These are phyloP conservation scores for Tinospora cordifolia DNA, from an alignment of 164 flowering plant species.

Conservation along the genomic window DNA sequence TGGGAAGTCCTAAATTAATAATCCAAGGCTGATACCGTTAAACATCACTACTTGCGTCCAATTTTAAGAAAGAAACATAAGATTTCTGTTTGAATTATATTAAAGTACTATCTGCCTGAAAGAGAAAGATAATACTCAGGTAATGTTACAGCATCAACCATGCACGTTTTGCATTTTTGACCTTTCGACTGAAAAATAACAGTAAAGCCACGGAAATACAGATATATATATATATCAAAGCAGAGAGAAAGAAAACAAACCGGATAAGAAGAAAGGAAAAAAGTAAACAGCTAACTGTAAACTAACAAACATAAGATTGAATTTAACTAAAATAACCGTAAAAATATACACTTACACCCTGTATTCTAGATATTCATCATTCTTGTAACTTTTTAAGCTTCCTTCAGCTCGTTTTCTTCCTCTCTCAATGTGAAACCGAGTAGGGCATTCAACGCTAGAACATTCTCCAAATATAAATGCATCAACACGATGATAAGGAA, in stretches of 20 bases:
- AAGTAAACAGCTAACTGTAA: too few species aligned
- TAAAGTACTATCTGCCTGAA: background rate
- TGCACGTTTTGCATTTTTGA: background rate
- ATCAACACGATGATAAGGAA: constrained; percentile 78
- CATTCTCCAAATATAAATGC: constrained; percentile 85
- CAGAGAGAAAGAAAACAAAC: too few species aligned
- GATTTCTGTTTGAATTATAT: background rate
- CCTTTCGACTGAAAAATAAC: background rate
- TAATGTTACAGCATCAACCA: background rate
- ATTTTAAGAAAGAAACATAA: background rate
- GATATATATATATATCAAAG: too few species aligned
- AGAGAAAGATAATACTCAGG: background rate
- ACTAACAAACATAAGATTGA: too few species aligned
- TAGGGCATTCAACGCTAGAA: constrained; percentile 66
- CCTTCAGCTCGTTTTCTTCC: constrained; percentile 65
- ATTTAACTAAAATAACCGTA: too few species aligned
- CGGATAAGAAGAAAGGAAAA: too few species aligned
- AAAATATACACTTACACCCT: constrained; percentile 56
- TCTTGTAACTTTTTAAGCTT: constrained; percentile 66
- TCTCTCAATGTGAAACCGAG: constrained; percentile 90
- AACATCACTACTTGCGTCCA: too few species aligned
- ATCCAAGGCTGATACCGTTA: too few species aligned
- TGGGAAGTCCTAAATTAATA: background rate
- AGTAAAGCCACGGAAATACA: background rate
- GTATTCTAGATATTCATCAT: constrained; percentile 81